phyloP scores from a whole-genome alignment of 129 eudicot species.

The Chrysanthemum makinoi region DNA sequence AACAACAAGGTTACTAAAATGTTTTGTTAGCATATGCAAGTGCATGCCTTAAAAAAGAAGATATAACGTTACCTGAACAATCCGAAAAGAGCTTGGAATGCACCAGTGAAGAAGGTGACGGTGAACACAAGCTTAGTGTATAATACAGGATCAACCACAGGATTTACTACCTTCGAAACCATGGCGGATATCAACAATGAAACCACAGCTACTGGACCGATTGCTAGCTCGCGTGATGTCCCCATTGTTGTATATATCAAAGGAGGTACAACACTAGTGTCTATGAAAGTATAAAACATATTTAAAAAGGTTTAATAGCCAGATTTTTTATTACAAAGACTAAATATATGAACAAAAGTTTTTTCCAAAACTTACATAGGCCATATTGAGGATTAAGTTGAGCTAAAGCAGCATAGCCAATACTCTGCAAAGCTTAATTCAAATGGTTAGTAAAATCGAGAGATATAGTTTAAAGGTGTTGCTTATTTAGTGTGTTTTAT shows the following conservation, averaged over 20 bases:
- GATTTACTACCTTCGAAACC: slow-evolving; percentile 55
- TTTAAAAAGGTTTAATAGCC: not conserved
- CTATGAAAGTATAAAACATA: slow-evolving; percentile 25
- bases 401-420: slow-evolving; percentile 81
- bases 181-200: slow-evolving; percentile 65
- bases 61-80: slow-evolving; percentile 53
- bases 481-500: not conserved
- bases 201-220: slow-evolving; percentile 93
- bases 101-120: slow-evolving; percentile 75
- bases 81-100: slow-evolving; percentile 70
- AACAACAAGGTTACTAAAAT: not conserved
- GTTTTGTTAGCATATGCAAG: not conserved
- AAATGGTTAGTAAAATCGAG: not conserved
- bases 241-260: slow-evolving; percentile 82
- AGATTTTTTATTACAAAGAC: slow-evolving; percentile 8
- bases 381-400: slow-evolving; percentile 84
- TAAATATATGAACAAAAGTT: not conserved
- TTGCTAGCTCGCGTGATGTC: slow-evolving; percentile 82
- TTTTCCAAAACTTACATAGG: slow-evolving; percentile 52
- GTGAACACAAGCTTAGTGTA: slow-evolving; percentile 72
- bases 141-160: slow-evolving; percentile 47
- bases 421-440: slow-evolving; percentile 44
- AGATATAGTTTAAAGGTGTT: not conserved
- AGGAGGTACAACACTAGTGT: slow-evolving; percentile 88
- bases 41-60: not conserved